Base-by-base conservation (phyloP, 768 basidiomycete genomes). In the Trametes punicea region DNA sequence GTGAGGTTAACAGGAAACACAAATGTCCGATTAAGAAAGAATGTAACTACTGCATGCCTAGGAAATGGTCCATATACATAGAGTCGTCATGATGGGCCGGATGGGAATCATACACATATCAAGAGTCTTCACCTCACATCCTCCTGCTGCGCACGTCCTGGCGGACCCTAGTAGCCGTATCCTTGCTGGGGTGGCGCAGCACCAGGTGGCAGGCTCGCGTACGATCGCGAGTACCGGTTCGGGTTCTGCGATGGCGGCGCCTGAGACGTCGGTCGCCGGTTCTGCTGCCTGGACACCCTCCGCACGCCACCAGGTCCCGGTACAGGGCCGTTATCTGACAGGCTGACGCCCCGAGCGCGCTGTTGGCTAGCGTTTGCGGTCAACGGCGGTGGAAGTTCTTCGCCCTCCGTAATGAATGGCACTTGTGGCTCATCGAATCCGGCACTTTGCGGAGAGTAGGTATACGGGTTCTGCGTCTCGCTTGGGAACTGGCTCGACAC, bases 311-410 rank as follows among this genome's bases (percentile, higher is more conserved):
- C 85, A 8, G 84, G 80, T 31, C 81, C 81, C 36, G 89, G 85
- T 2, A 94, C 88, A 34, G 91, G 92, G 13, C 95, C 95, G 64
- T 81, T 74, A 62, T 98, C 95, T 51, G 81, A 81, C 53, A 98
- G 71, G 41, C 85, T 85, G 45, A 97, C 79, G 21, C 94, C 92
- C 10, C 89, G 81, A 5, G 46, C 38, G 57, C 62, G 50, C 59
- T 55, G 25, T 53, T 25, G 23, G 34, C 34, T 36, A 27, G 46
- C 42, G 57, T 46, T 52, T 53, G 45, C 45, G 36, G 58, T 36
- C 48, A 48, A 46, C 42, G 48, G 56, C 39, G 55, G 10, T 34
- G 64, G 56, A 9, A 65, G 49, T 49, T 77, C 75, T 60, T 77
- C 77, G 20, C 70, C 67, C 45, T 77, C 75, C 27, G 65, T 60